These are phyloP conservation scores for Tricholoma matsutake DNA, from an alignment of 768 basidiomycete species.

Conservation along the genomic window DNA sequence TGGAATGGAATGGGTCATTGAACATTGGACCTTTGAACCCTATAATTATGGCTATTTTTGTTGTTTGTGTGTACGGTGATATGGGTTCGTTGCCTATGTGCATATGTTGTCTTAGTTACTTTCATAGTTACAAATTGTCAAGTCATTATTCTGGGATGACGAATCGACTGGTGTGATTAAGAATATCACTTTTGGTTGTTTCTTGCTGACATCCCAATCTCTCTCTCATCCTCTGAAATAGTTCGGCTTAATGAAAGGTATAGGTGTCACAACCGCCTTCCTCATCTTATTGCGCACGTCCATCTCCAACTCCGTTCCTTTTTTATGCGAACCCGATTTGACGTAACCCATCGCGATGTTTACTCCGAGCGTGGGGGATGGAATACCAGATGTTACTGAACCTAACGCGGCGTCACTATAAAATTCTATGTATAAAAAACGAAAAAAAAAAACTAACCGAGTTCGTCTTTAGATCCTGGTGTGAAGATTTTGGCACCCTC, in stretches of 20 bases:
- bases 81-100: too few relatives aligned
- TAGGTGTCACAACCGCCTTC: slow-evolving; percentile 67
- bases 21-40: too few relatives aligned
- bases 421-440: slow-evolving; percentile 18
- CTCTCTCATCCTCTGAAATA: slow-evolving; percentile 64
- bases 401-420: slow-evolving; percentile 38
- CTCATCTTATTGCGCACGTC: slow-evolving; percentile 82
- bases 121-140: too few relatives aligned
- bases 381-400: slow-evolving; percentile 89
- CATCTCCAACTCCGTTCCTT: slow-evolving; percentile 80
- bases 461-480: slow-evolving; percentile 47
- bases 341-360: slow-evolving; percentile 99
- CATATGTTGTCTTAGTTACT: too few relatives aligned
- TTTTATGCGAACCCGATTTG: slow-evolving; percentile 79
- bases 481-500: slow-evolving; percentile 79
- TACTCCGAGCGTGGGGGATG: slow-evolving; percentile 82
- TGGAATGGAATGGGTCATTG: too few relatives aligned
- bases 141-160: too few relatives aligned
- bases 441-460: slow-evolving; percentile 54
- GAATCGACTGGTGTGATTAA: too few relatives aligned
- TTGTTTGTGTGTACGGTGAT: too few relatives aligned
- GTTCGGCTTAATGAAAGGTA: slow-evolving; percentile 86
- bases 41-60: too few relatives aligned
- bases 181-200: too few relatives aligned
- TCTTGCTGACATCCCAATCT: neutral